Percentiles rank a stretch among this genome's conserved stretches.
Evolutionary conservation across 768 basidiomycete genomes (phyloP).

Genomic region (Gymnopilus junonius): DNA sequence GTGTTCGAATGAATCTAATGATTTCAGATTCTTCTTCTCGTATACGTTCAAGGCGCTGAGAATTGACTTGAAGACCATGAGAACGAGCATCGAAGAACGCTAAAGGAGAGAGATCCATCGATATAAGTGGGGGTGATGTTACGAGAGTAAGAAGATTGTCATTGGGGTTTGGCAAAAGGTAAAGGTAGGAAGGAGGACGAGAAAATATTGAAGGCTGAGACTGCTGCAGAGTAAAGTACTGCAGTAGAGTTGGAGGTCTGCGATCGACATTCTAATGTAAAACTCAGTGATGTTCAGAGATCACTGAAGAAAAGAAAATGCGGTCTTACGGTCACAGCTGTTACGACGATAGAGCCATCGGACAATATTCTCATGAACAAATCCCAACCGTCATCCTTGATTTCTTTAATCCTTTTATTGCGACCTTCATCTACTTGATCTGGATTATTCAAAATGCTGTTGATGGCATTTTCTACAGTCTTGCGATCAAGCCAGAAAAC

Average conservation of each 20-base stretch:
- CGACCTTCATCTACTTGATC: slow-evolving; percentile 48
- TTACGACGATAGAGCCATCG: slow-evolving; percentile 77
- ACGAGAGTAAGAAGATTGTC: slow-evolving; percentile 56
- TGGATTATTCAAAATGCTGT: slow-evolving; percentile 39
- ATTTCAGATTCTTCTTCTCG: slow-evolving; percentile 57
- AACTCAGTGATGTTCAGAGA: not conserved
- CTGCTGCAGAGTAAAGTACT: slow-evolving; percentile 75
- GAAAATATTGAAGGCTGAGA: slow-evolving; percentile 54
- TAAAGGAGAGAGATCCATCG: slow-evolving; percentile 60
- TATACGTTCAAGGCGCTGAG: slow-evolving; percentile 42
- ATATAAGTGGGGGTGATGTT: slow-evolving; percentile 67
- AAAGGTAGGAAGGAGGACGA: slow-evolving; percentile 52
- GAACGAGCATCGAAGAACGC: slow-evolving; percentile 65
- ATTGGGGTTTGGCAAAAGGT: slow-evolving; percentile 53
- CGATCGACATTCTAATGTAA: slow-evolving; percentile 79
- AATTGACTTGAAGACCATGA: slow-evolving; percentile 52
- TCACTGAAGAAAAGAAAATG: not conserved
- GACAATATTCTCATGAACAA: slow-evolving; percentile 72
- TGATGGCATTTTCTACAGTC: slow-evolving; percentile 53
- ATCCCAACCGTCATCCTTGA: slow-evolving; percentile 77
- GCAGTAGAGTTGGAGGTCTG: slow-evolving; percentile 82
- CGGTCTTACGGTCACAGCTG: slow-evolving; percentile 69
- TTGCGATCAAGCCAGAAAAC: slow-evolving; percentile 76
- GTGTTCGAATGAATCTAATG: slow-evolving; percentile 71
- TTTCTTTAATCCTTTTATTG: slow-evolving; percentile 57